Evolutionary conservation across 179 eudicot genomes (phyloP).

Genomic region (Drosera spatulata): DNA sequence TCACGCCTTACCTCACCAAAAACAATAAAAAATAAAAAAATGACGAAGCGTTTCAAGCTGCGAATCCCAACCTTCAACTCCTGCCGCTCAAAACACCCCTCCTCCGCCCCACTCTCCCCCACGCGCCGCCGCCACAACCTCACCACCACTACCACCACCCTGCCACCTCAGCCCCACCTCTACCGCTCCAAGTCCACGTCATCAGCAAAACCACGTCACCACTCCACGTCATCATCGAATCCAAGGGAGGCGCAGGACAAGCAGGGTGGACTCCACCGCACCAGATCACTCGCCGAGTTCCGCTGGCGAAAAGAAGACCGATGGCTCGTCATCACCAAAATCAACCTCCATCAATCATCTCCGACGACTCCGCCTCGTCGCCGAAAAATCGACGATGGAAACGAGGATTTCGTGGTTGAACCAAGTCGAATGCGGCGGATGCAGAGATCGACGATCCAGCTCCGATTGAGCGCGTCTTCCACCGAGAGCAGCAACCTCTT

Average conservation of each 20-base stretch:
- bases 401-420: conserved; percentile 15
- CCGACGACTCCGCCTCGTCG: conserved; percentile 37
- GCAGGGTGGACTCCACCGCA: neutral
- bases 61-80: conserved; percentile 48
- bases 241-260: conserved; percentile 5
- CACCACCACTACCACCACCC: conserved; percentile 2
- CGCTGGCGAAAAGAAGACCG: conserved; percentile 38
- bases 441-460: conserved; percentile 1
- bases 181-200: conserved; percentile 12
- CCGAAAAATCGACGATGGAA: conserved; percentile 35
- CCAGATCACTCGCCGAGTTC: conserved; percentile 10
- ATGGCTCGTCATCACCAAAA: conserved; percentile 54
- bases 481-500: conserved; percentile 37
- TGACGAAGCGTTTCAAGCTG: conserved; percentile 28
- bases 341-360: conserved; percentile 3
- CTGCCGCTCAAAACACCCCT: conserved; percentile 68
- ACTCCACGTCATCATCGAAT: conserved; percentile 12
- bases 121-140: conserved; percentile 6
- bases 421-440: conserved; percentile 10
- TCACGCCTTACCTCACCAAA: too few species aligned
- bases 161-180: conserved; percentile 3
- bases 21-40: too few species aligned
- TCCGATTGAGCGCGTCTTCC: conserved; percentile 28
- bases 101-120: conserved; percentile 13
- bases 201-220: conserved; percentile 23